Conservation (phyloP, 495 filamentous ascomycete species). For the Cudoniella acicularis region DNA sequence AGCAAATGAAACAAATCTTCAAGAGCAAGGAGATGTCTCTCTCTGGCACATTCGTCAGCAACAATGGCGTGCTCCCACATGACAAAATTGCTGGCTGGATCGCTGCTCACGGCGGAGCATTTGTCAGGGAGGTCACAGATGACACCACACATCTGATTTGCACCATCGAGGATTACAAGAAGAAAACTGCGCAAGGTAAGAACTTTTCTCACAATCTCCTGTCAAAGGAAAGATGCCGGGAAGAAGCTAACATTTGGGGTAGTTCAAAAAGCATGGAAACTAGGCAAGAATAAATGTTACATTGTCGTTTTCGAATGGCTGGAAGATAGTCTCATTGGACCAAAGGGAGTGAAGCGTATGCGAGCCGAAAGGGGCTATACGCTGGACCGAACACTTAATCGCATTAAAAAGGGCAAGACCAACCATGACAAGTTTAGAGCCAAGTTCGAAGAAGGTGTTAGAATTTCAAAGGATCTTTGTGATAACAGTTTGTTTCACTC, state of each 20-base stretch:
- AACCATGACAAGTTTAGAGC: conserved; percentile 25
- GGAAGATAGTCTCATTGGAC: conserved; percentile 43
- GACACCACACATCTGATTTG: conserved; percentile 59
- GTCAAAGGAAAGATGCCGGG: not conserved
- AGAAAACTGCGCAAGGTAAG: conserved; percentile 42
- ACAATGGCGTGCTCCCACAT: conserved; percentile 19
- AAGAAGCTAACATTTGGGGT: too few relatives aligned
- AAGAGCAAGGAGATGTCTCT: conserved; percentile 7
- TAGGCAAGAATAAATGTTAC: conserved; percentile 32
- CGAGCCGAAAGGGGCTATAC: conserved; percentile 41
- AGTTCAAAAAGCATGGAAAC: conserved; percentile 42
- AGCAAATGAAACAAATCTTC: conserved; percentile 17
- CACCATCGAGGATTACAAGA: conserved; percentile 47
- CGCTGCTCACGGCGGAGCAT: conserved; percentile 45
- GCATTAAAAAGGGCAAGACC: conserved; percentile 26
- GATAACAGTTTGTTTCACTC: conserved; percentile 18
- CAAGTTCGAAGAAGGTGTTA: conserved; percentile 26
- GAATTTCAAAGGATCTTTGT: conserved; percentile 16
- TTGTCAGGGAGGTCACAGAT: conserved; percentile 34
- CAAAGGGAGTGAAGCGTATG: conserved; percentile 26
- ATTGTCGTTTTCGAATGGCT: conserved; percentile 64
- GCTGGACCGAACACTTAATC: conserved; percentile 34
- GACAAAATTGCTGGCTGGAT: conserved; percentile 54
- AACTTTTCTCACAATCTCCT: not conserved
- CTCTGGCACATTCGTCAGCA: conserved; percentile 6